A percentile compares a stretch with the other conserved stretches of the same genome.
These are phyloP conservation scores for Picochlorum sp. DNA, from an alignment of 139 green algal genomes.

Conservation along the genomic window DNA sequence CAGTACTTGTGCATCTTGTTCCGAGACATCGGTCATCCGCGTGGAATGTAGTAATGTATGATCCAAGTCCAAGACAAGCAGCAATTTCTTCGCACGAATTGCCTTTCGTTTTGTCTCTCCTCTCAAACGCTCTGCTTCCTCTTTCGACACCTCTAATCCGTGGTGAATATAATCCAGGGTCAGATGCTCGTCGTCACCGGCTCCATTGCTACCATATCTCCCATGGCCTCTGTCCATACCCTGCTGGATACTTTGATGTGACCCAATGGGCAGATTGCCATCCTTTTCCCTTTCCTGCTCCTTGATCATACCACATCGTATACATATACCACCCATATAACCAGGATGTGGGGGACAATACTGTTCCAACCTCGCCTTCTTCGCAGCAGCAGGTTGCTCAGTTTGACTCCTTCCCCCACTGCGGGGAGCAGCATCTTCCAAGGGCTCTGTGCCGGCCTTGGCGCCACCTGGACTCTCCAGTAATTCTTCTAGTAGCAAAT, in stretches of 20 bases:
- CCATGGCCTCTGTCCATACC: too few species aligned
- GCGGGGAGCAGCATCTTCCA: too few species aligned
- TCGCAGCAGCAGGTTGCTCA: too few species aligned
- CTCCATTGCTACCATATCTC: neutral
- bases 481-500: constrained; percentile 10
- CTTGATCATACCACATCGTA: constrained; percentile 50
- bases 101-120: constrained; percentile 2
- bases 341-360: constrained; percentile 57
- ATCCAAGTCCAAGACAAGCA: constrained; percentile 90
- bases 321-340: constrained; percentile 67
- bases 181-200: neutral
- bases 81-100: constrained; percentile 35
- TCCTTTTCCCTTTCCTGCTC: constrained; percentile 5
- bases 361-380: neutral
- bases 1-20: neutral
- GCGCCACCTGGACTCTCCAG: neutral
- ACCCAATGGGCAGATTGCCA: neutral
- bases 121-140: constrained; percentile 39
- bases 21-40: constrained; percentile 29
- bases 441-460: neutral
- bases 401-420: too few species aligned
- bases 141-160: constrained; percentile 31
- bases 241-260: too few species aligned
- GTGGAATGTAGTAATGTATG: constrained; percentile 89
- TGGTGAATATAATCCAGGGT: constrained; percentile 26